A percentile compares a stretch with the other conserved stretches of the same genome.
These are phyloP conservation scores for Catharanthus roseus DNA, from an alignment of 257 asterid species.

Conservation along the genomic window DNA sequence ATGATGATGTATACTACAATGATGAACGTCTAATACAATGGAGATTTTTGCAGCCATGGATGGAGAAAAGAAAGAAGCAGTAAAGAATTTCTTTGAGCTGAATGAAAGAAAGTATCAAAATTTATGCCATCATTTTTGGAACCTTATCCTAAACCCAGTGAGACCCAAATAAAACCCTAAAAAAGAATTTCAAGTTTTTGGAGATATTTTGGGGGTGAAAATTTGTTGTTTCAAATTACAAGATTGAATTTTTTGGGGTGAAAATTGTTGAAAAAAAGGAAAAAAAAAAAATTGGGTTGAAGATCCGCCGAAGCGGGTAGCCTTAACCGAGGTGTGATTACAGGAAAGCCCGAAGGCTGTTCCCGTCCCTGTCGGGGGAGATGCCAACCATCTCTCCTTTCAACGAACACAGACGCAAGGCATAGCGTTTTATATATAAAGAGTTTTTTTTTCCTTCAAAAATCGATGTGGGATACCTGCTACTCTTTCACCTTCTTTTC, in stretches of 20 bases:
- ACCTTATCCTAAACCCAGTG: slow-evolving; percentile 31
- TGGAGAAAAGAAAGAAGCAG: slow-evolving; percentile 19
- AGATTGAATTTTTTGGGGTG: too few species aligned
- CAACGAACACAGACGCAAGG: slow-evolving; percentile 13
- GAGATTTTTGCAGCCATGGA: slow-evolving; percentile 78
- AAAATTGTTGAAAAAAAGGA: too few species aligned
- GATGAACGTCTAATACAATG: slow-evolving; percentile 33
- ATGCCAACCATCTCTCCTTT: slow-evolving; percentile 43
- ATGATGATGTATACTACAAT: slow-evolving; percentile 27
- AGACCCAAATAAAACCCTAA: neutral
- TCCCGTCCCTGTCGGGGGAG: slow-evolving; percentile 40
- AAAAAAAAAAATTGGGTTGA: slow-evolving; percentile 14
- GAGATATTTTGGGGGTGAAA: neutral
- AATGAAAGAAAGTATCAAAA: neutral
- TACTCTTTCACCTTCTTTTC: too few species aligned
- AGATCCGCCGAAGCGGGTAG: slow-evolving; percentile 29
- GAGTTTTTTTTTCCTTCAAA: accelerated
- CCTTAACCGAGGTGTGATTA: slow-evolving; percentile 33
- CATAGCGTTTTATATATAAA: accelerated
- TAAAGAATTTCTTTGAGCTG: neutral
- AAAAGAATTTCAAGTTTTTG: neutral
- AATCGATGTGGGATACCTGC: slow-evolving; percentile 6
- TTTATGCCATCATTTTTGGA: slow-evolving; percentile 1
- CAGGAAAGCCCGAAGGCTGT: slow-evolving; percentile 28
- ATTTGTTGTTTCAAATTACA: too few species aligned